Percentiles rank a stretch among this genome's conserved stretches.
These are phyloP conservation scores for Fusarium graminum DNA, from an alignment of 2,329 filamentous ascomycete genomes.

Conservation along the genomic window DNA sequence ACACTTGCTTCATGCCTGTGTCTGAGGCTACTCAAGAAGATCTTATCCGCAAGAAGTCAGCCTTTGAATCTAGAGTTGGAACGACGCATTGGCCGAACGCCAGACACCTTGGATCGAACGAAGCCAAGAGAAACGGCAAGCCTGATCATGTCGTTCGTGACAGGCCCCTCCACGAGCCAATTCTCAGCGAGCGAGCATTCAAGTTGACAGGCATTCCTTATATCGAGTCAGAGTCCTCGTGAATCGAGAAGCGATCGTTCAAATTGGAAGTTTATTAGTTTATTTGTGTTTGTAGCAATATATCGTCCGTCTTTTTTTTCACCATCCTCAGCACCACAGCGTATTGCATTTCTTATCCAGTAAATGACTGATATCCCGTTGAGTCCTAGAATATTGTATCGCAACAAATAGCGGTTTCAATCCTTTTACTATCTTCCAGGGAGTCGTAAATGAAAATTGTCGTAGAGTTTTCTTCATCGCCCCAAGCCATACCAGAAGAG, in stretches of 20 bases:
- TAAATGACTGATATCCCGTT: too few species aligned
- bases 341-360: neutral
- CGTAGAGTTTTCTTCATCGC: too few species aligned
- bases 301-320: neutral
- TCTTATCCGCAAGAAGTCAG: conserved; percentile 57
- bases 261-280: neutral
- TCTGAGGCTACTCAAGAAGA: conserved; percentile 51
- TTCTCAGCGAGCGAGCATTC: conserved; percentile 36
- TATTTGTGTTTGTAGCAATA: conserved; percentile 1
- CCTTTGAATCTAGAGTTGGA: conserved; percentile 54
- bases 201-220: conserved; percentile 46
- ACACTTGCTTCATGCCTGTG: conserved; percentile 48
- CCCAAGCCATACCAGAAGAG: too few species aligned
- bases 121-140: conserved; percentile 41
- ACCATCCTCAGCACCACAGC: neutral
- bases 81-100: conserved; percentile 61
- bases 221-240: conserved; percentile 23
- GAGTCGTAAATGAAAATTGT: too few species aligned
- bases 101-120: conserved; percentile 33
- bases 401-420: too few species aligned
- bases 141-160: conserved; percentile 37
- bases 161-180: conserved; percentile 36
- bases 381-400: too few species aligned
- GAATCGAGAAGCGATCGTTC: neutral
- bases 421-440: too few species aligned